These are phyloP conservation scores for Alternaria metachromatica DNA, from an alignment of 2,329 filamentous ascomycete species.

Conservation along the genomic window DNA sequence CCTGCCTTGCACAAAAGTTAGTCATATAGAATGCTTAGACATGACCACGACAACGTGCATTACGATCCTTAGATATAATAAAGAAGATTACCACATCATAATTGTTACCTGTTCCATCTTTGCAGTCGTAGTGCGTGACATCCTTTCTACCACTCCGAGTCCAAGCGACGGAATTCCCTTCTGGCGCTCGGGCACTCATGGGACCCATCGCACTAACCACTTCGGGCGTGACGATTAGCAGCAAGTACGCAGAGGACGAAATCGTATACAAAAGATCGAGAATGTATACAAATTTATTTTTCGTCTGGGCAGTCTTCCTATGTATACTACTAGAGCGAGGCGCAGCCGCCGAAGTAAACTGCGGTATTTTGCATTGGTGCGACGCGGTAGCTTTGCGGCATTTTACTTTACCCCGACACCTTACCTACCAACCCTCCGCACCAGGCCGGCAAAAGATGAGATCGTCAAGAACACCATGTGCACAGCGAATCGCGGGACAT, in stretches of 20 bases:
- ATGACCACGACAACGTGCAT: neutral
- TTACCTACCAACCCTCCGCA: neutral
- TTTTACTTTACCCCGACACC: neutral
- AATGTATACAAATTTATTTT: neutral
- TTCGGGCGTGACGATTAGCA: neutral
- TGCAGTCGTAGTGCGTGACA: too few species aligned
- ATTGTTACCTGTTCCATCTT: too few species aligned
- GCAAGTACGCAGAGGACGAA: too few species aligned
- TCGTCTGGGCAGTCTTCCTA: neutral
- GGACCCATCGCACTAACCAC: neutral
- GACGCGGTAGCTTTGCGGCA: neutral
- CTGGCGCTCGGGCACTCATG: neutral
- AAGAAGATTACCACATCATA: neutral
- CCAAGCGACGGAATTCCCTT: neutral
- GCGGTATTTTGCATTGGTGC: neutral
- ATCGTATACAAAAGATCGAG: neutral
- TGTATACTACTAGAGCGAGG: neutral
- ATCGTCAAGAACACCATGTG: neutral
- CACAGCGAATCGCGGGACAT: neutral
- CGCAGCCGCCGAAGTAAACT: neutral
- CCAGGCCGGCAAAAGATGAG: neutral
- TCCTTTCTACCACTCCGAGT: neutral
- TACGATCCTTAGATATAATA: neutral
- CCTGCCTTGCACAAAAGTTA: conserved; percentile 1
- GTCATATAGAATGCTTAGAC: neutral